Base-by-base conservation (phyloP, 2,329 filamentous ascomycete genomes). In the Diaporthe nobilis region DNA sequence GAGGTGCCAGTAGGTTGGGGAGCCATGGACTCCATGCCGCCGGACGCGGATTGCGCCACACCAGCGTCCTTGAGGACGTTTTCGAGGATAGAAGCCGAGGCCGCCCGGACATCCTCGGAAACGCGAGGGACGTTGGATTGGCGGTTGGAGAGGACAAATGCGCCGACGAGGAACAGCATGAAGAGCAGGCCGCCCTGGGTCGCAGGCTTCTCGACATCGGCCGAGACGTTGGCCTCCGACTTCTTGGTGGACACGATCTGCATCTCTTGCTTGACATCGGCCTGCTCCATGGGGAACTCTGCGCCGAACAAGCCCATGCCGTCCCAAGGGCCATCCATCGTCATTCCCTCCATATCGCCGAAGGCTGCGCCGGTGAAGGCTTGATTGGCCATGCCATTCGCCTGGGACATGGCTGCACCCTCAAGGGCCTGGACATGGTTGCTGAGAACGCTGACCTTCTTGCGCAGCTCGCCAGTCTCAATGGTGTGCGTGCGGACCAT, bases 151-250 rank as follows among this genome's bases (percentile, higher is more conserved):
- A 97, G 94, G 80, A 98, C 95, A 82, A 98, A 98, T 72, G 97
- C 97, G 82, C 97, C 97, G 78, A 98, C 96, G 73, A 99, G 93
- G 82, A 99, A 94, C 80, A 98, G 94, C 95, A 98, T 98, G 85
- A 96, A 93, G 84, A 98, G 89, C 81, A 98, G 86, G 81, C 95
- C 91, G 71, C 95, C 94, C 81, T 96, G 94, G 79, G 95, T 93
- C 77, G 92, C 90, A 76, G 90, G 87, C 86, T 93, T 93, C 77
- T 93, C 91, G 76, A 85, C 83, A 57, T 91, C 89, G 80, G 83
- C 82, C 58, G 85, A 82, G 70, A 88, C 84, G 74, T 82, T 80
- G 76, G 85, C 82, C 76, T 90, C 88, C 77, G 84, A 76, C 85
- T 92, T 91, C 87, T 91, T 91, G 81, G 85, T 80, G 44, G 88